A percentile compares a stretch with the other conserved stretches of the same genome.
Conservation (phyloP, 1,139 yeast genomes). For the Yamadazyma taylorii region DNA sequence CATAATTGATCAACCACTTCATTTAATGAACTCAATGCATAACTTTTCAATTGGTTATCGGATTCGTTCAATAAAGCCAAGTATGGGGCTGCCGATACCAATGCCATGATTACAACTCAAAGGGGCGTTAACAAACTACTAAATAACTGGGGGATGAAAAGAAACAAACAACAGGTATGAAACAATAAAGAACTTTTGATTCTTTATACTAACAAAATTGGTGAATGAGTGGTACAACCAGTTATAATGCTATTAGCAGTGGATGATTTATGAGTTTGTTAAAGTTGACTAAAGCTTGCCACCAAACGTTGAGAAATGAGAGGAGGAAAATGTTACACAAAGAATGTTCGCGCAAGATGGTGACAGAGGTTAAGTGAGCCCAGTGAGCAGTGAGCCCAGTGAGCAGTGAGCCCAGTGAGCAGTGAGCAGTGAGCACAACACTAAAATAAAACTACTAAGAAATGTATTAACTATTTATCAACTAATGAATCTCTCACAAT, state of each 20-base stretch:
- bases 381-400: too few relatives aligned
- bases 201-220: too few relatives aligned
- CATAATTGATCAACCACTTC: conserved; percentile 86
- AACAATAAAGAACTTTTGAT: too few relatives aligned
- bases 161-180: neutral
- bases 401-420: too few relatives aligned
- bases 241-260: too few relatives aligned
- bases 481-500: too few relatives aligned
- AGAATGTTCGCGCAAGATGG: conserved; percentile 1
- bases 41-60: conserved; percentile 73
- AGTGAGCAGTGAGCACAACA: too few relatives aligned
- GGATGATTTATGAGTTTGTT: too few relatives aligned
- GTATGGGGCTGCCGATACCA: conserved; percentile 83
- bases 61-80: conserved; percentile 85
- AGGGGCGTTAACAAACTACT: too few relatives aligned
- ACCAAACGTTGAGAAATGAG: conserved; percentile 6
- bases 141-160: neutral
- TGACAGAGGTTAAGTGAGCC: neutral
- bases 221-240: too few relatives aligned
- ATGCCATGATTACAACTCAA: conserved; percentile 44
- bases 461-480: too few relatives aligned
- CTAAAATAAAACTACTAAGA: too few relatives aligned
- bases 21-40: conserved; percentile 83
- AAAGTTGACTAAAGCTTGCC: conserved; percentile 8
- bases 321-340: neutral